These are phyloP conservation scores for Ogataea methanolica DNA, from an alignment of 805 yeast genomes.

Conservation along the genomic window DNA sequence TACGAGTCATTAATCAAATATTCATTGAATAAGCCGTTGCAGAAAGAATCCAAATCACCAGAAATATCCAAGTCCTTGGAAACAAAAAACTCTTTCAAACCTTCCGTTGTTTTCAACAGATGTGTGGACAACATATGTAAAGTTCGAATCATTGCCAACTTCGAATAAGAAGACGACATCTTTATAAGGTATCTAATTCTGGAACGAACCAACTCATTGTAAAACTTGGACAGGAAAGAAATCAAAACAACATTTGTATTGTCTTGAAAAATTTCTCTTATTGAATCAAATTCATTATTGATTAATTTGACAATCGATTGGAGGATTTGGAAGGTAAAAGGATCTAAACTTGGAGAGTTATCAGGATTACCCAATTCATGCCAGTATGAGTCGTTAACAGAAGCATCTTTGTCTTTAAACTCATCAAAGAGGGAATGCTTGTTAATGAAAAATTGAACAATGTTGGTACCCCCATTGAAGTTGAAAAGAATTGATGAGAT, in stretches of 20 bases:
- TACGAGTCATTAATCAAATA: slow-evolving; percentile 64
- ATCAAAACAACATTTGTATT: slow-evolving; percentile 62
- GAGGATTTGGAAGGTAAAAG: slow-evolving; percentile 46
- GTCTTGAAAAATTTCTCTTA: slow-evolving; percentile 58
- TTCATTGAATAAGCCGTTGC: slow-evolving; percentile 67
- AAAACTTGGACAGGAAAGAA: slow-evolving; percentile 68
- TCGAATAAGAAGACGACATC: slow-evolving; percentile 57
- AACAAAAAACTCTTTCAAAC: slow-evolving; percentile 56
- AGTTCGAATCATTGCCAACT: slow-evolving; percentile 71
- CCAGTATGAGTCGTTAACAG: slow-evolving; percentile 45
- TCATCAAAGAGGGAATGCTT: slow-evolving; percentile 66
- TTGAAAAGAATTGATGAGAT: slow-evolving; percentile 69
- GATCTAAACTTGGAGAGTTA: slow-evolving; percentile 44
- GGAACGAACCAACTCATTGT: slow-evolving; percentile 64
- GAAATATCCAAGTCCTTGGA: slow-evolving; percentile 42
- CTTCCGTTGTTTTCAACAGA: slow-evolving; percentile 56
- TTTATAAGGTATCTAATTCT: slow-evolving; percentile 55
- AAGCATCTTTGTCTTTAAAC: slow-evolving; percentile 32
- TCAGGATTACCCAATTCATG: slow-evolving; percentile 55
- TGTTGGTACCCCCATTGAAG: slow-evolving; percentile 81
- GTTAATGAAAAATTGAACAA: slow-evolving; percentile 75
- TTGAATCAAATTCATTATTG: slow-evolving; percentile 67
- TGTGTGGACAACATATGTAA: slow-evolving; percentile 62
- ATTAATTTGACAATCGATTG: slow-evolving; percentile 56
- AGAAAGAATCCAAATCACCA: slow-evolving; percentile 61